Conservation (phyloP, 2,329 filamentous ascomycete species). For the Paradendryphiella salina region DNA sequence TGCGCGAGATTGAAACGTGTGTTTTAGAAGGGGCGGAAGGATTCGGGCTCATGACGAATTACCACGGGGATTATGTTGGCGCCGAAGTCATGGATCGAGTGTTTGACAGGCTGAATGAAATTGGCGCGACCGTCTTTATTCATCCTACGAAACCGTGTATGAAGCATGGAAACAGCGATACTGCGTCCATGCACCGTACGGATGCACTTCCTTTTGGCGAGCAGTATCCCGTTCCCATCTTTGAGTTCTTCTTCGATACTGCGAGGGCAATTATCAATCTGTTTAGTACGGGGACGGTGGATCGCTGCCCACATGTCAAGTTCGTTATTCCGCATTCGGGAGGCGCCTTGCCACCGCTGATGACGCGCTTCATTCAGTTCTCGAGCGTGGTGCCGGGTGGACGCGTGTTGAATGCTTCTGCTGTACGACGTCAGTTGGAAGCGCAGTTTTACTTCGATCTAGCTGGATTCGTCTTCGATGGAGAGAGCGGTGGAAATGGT, state of each 20-base stretch:
- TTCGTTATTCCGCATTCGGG: slow-evolving; percentile 57
- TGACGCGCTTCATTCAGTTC: slow-evolving; percentile 51
- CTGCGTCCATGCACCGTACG: slow-evolving; percentile 9
- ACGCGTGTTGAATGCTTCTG: slow-evolving; percentile 27
- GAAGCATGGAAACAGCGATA: slow-evolving; percentile 6
- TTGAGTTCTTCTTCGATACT: slow-evolving; percentile 60
- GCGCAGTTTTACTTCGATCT: slow-evolving; percentile 58
- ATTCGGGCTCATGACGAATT: slow-evolving; percentile 57
- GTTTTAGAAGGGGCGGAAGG: slow-evolving; percentile 55
- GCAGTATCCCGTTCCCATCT: slow-evolving; percentile 50
- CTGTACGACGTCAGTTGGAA: slow-evolving; percentile 40
- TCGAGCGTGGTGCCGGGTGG: slow-evolving; percentile 46
- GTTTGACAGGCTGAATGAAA: slow-evolving; percentile 54
- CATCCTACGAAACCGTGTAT: slow-evolving; percentile 59
- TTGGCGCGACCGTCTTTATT: slow-evolving; percentile 57
- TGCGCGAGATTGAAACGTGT: slow-evolving; percentile 54
- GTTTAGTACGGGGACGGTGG: slow-evolving; percentile 54
- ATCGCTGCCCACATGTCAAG: slow-evolving; percentile 51
- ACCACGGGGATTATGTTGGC: slow-evolving; percentile 58
- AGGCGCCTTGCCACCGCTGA: slow-evolving; percentile 51
- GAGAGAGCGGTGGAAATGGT: slow-evolving; percentile 40
- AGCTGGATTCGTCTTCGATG: slow-evolving; percentile 55
- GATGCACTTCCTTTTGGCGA: slow-evolving; percentile 45
- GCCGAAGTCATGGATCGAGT: slow-evolving; percentile 52
- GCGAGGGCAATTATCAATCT: slow-evolving; percentile 55